phyloP scores from a whole-genome alignment of 2,329 filamentous ascomycete species.

The Fusarium equiseti region DNA sequence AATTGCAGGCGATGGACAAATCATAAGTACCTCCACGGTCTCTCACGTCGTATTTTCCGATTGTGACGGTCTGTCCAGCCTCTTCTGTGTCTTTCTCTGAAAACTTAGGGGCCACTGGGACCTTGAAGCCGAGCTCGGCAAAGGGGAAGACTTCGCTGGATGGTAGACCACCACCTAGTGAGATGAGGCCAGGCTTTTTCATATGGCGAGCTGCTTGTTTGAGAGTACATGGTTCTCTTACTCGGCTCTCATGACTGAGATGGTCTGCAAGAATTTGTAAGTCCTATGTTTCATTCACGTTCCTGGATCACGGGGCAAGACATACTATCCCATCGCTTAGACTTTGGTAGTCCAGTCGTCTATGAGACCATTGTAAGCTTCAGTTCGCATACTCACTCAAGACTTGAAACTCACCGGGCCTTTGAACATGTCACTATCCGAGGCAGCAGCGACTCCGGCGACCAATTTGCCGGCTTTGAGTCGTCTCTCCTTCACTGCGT shows the following conservation, averaged over 20 bases:
- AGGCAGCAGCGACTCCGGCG: slow-evolving; percentile 80
- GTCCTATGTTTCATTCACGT: background rate
- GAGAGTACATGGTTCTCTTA: slow-evolving; percentile 75
- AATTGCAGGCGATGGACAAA: slow-evolving; percentile 90
- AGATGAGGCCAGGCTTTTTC: slow-evolving; percentile 86
- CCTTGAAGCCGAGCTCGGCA: slow-evolving; percentile 78
- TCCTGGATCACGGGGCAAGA: slow-evolving; percentile 39
- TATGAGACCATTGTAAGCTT: slow-evolving; percentile 30
- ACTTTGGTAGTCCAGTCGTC: slow-evolving; percentile 73
- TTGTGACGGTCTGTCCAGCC: slow-evolving; percentile 70
- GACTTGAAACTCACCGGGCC: slow-evolving; percentile 66
- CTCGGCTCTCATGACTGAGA: slow-evolving; percentile 71
- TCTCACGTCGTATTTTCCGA: slow-evolving; percentile 86
- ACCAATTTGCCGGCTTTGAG: slow-evolving; percentile 78
- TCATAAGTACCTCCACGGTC: slow-evolving; percentile 71
- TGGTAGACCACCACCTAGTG: slow-evolving; percentile 90
- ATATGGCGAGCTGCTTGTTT: slow-evolving; percentile 86
- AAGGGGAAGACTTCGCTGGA: slow-evolving; percentile 95
- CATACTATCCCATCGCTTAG: slow-evolving; percentile 88
- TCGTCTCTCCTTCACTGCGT: slow-evolving; percentile 58
- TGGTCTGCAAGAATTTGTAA: slow-evolving; percentile 57
- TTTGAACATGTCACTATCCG: slow-evolving; percentile 87
- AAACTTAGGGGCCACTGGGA: slow-evolving; percentile 77
- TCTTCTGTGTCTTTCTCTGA: slow-evolving; percentile 74
- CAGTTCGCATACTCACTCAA: background rate